Percentiles rank a stretch among this genome's conserved stretches.
These are phyloP conservation scores for Elaphomyces granulatus DNA, from an alignment of 495 filamentous ascomycete species.

Conservation along the genomic window DNA sequence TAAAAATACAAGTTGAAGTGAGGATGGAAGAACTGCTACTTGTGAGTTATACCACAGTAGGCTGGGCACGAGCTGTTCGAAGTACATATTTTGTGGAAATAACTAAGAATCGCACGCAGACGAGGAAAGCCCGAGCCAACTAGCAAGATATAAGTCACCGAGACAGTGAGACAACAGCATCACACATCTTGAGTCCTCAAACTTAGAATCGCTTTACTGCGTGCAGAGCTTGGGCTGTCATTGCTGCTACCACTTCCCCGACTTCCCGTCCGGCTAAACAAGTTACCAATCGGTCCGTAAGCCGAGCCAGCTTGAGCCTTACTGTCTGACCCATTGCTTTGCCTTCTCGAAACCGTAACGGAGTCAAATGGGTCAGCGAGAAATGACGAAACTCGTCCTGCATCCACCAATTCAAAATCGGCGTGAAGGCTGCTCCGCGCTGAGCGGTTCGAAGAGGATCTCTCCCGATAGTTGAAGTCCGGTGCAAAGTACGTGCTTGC, in stretches of 20 bases:
- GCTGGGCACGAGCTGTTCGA: background rate
- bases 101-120: too few species aligned
- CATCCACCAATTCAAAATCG: conserved; percentile 27
- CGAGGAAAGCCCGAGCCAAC: background rate
- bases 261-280: conserved; percentile 14
- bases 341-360: conserved; percentile 16
- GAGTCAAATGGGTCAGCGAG: conserved; percentile 25
- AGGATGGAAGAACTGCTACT: too few species aligned
- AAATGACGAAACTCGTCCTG: conserved; percentile 20
- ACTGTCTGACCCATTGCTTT: conserved; percentile 21
- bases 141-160: background rate
- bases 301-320: conserved; percentile 18
- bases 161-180: conserved; percentile 1
- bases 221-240: conserved; percentile 31
- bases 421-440: conserved; percentile 26
- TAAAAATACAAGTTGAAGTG: too few species aligned
- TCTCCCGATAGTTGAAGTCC: conserved; percentile 25
- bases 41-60: too few species aligned
- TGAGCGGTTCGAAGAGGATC: conserved; percentile 36
- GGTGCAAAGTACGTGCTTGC: conserved; percentile 22
- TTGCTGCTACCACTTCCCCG: conserved; percentile 20
- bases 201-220: conserved; percentile 17
- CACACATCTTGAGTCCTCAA: too few species aligned
- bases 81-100: too few species aligned
- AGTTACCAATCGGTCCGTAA: conserved; percentile 21